Evolutionary conservation across 1,284 basidiomycete species (phyloP).

Genomic region (Rhodotorula sp.): DNA sequence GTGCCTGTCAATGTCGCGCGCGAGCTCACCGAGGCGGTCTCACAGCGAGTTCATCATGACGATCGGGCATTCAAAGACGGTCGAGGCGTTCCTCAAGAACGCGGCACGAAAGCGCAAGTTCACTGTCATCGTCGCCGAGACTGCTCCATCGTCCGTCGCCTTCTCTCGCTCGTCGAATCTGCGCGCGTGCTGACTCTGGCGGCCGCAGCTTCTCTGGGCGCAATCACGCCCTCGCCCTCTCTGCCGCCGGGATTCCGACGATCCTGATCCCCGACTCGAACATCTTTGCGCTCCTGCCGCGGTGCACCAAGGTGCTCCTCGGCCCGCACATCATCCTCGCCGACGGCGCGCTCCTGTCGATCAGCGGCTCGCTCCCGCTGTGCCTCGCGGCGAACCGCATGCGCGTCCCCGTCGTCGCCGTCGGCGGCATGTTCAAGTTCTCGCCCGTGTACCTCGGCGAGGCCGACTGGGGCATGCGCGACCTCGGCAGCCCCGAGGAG

Average conservation of each 20-base stretch:
- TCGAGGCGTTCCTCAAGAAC: slow-evolving; percentile 88
- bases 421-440: slow-evolving; percentile 93
- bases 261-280: slow-evolving; percentile 94
- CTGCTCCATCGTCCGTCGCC: slow-evolving; percentile 74
- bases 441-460: slow-evolving; percentile 92
- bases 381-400: slow-evolving; percentile 89
- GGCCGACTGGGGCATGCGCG: slow-evolving; percentile 74
- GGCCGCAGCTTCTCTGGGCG: slow-evolving; percentile 73
- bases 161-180: slow-evolving; percentile 1
- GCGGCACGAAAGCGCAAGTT: slow-evolving; percentile 90
- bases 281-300: slow-evolving; percentile 92
- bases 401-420: slow-evolving; percentile 89
- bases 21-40: not conserved
- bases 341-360: slow-evolving; percentile 91
- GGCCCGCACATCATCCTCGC: slow-evolving; percentile 87
- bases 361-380: slow-evolving; percentile 78
- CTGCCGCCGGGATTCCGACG: slow-evolving; percentile 79
- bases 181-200: not conserved
- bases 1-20: not conserved
- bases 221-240: slow-evolving; percentile 76
- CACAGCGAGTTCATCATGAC: slow-evolving; percentile 91
- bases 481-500: slow-evolving; percentile 80
- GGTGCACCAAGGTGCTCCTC: slow-evolving; percentile 93
- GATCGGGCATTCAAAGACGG: slow-evolving; percentile 88
- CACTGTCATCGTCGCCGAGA: slow-evolving; percentile 94